A percentile compares a stretch with the other conserved stretches of the same genome.
Conservation (phyloP, 805 yeast genomes). For the Sungouiella blattae region DNA sequence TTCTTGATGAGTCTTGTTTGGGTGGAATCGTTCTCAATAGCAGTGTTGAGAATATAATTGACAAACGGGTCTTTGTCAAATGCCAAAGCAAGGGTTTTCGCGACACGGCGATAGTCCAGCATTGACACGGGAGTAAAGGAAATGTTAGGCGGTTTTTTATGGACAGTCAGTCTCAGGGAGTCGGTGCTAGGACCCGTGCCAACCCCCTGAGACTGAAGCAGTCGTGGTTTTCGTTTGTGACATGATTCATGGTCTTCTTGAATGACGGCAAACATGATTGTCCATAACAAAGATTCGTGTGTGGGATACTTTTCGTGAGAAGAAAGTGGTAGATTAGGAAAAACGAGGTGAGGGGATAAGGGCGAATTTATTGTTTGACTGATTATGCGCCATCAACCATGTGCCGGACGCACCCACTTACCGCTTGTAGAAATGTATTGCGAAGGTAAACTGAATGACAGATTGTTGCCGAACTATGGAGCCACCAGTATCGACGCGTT, state of each 20-base stretch:
- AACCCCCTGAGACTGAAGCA: slow-evolving; percentile 34
- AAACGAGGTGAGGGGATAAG: slow-evolving; percentile 4
- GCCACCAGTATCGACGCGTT: too few species aligned
- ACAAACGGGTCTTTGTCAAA: slow-evolving; percentile 55
- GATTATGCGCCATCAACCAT: too few species aligned
- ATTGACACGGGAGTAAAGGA: slow-evolving; percentile 17
- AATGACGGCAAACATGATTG: slow-evolving; percentile 18
- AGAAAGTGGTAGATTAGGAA: background rate
- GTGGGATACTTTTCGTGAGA: slow-evolving; percentile 3
- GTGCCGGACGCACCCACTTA: too few species aligned
- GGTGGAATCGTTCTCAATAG: slow-evolving; percentile 8
- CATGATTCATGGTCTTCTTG: slow-evolving; percentile 34
- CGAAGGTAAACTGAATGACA: too few species aligned
- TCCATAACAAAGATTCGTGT: slow-evolving; percentile 9
- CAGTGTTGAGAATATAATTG: slow-evolving; percentile 44
- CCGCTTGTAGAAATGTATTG: too few species aligned
- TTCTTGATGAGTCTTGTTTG: slow-evolving; percentile 23
- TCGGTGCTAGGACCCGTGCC: slow-evolving; percentile 18
- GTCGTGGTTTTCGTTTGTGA: slow-evolving; percentile 34
- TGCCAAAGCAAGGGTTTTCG: slow-evolving; percentile 49
- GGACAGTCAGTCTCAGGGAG: slow-evolving; percentile 23
- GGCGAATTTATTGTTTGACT: too few species aligned
- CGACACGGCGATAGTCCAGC: slow-evolving; percentile 51
- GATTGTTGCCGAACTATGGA: too few species aligned
- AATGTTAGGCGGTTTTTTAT: slow-evolving; percentile 12